Evolutionary conservation across 345 rosid species (phyloP), one percentile per base, ranked within the genome.

Genomic region (Camelina neglecta): DNA sequence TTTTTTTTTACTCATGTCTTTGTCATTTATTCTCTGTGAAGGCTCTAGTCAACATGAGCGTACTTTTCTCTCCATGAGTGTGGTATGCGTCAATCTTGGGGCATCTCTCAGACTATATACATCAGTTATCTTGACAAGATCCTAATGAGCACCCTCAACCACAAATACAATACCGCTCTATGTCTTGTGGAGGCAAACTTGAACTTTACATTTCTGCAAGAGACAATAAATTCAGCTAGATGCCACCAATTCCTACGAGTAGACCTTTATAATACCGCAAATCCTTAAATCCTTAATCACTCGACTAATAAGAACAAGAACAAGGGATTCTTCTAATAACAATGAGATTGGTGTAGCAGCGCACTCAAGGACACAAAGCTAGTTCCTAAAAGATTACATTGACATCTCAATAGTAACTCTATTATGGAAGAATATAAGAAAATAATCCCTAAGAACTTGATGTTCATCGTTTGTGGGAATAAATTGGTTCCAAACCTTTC

Each of bases 111-210:
- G 23, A 21, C 23, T 21, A 21, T 21, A 21, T 21, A 21, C 23
- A 21, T 21, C 23, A 21, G 23, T 21, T 21, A 21, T 21, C 23
- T 21, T 21, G 2, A 21, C 23, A 21, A 21, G 23, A 21, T 21
- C 23, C 23, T 21, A 21, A 21, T 21, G 23, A 55, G 82, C 65
- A 41, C 98, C 98, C 64, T 88, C 87, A 69, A 90, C 86, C 80
- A 92, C 88, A 11, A 92, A 94, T 71, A 92, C 60, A n/a, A 35
- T 45, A 88, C 97, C 97, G 92, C 86, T 94, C 99, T 4, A 81
- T 74, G 65, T 80, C 87, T 38, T 21, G 58, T 62, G 87, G 82
- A 44, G 88, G 96, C 12, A 82, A 88, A 45, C 88, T 91, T 47
- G 99, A 92, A 77, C 75, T 86, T 75, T 97, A 88, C 69, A 82